These are phyloP conservation scores for Wickerhamomyces subpelliculosus DNA, from an alignment of 805 yeast species.

Conservation along the genomic window DNA sequence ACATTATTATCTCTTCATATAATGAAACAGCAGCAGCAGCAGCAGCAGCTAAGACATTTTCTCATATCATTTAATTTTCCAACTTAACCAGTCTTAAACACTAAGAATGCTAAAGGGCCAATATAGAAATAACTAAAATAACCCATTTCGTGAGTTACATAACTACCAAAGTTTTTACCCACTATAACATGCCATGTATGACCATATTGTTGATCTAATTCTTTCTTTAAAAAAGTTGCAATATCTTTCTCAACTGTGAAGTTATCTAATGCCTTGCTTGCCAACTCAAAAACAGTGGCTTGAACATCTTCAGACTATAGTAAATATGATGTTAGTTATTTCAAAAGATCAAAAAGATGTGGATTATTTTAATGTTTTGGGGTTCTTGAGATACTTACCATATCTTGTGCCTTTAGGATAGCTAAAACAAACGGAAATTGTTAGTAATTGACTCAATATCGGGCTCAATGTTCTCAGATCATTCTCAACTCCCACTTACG, in stretches of 20 bases:
- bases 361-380: not conserved
- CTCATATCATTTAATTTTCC: no score
- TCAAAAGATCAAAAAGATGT: no score
- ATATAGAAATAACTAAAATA: conserved; percentile 65
- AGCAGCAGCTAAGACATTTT: no score
- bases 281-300: conserved; percentile 38
- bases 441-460: not conserved
- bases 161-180: conserved; percentile 73
- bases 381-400: conserved; percentile 4
- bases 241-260: conserved; percentile 50
- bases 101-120: conserved; percentile 59
- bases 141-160: conserved; percentile 75
- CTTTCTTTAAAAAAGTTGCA: conserved; percentile 58
- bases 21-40: no score
- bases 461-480: no score
- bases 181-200: conserved; percentile 79
- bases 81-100: conserved; percentile 57
- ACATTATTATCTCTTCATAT: no score
- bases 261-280: conserved; percentile 36
- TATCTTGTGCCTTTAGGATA: conserved; percentile 21
- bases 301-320: conserved; percentile 44
- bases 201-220: conserved; percentile 56
- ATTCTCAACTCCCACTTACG: no score
- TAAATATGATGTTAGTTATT: not conserved
- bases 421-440: conserved; percentile 5